Conservation (phyloP, 1,284 basidiomycete species). For the Agaricales sp. region DNA sequence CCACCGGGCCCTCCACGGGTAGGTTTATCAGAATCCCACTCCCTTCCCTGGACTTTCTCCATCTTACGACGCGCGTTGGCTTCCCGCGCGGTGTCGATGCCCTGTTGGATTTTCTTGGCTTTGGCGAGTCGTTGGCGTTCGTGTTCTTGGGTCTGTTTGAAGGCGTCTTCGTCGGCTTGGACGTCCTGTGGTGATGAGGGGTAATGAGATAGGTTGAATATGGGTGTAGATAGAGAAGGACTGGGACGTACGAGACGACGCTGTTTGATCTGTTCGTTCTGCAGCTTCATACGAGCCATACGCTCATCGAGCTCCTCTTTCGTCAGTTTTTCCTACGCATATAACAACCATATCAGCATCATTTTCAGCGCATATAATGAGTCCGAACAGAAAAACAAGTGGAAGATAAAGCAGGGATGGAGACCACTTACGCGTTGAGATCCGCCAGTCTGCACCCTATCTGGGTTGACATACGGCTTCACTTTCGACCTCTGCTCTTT, state of each 20-base stretch:
- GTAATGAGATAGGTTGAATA: conserved; percentile 8
- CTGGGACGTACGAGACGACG: conserved; percentile 43
- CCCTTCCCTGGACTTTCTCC: conserved; percentile 65
- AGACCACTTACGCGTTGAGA: conserved; percentile 43
- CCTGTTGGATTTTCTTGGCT: conserved; percentile 53
- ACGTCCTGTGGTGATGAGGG: conserved; percentile 40
- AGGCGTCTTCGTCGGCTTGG: conserved; percentile 68
- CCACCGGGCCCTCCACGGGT: conserved; percentile 17
- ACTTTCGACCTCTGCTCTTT: conserved; percentile 21
- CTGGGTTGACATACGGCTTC: conserved; percentile 64
- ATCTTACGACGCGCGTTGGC: conserved; percentile 69
- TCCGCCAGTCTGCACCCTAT: conserved; percentile 75
- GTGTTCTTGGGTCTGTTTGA: conserved; percentile 51
- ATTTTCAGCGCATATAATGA: conserved; percentile 3
- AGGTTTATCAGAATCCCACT: conserved; percentile 76
- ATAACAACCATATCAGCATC: conserved; percentile 11
- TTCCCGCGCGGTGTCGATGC: conserved; percentile 56
- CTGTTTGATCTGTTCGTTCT: conserved; percentile 77
- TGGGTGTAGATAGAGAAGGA: conserved; percentile 4
- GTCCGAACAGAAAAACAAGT: too few species aligned
- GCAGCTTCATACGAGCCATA: conserved; percentile 64
- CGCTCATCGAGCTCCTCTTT: conserved; percentile 62
- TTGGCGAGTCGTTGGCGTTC: conserved; percentile 46
- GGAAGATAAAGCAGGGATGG: too few species aligned
- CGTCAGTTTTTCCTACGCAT: conserved; percentile 60